Base-by-base conservation (phyloP, 345 rosid species). In the Conringia planisiliqua region DNA sequence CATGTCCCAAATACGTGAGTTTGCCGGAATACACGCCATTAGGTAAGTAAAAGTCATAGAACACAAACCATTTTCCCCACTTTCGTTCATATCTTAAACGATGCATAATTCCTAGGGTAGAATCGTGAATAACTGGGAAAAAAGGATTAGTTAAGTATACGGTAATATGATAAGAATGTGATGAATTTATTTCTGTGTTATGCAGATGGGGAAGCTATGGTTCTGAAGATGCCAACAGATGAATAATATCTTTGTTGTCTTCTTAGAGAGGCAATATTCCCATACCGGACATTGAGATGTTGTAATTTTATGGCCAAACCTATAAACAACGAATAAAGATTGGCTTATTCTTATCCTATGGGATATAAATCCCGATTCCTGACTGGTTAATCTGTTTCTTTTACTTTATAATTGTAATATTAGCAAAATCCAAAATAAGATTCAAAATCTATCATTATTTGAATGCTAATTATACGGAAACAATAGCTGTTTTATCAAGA, bases 1-100 rank as follows among this genome's bases (percentile, higher is more conserved):
- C 95, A 22, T 93, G 98, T 72, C 98, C 98, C 48, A 74, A 83
- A 66, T 93, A 89, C 71, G 83, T 93, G 66, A 88, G 96, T 82
- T 60, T 93, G 79, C 98, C 98, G 54, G 76, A 79, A 71, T 83
- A 74, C 70, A 81, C 63, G 2, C 80, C 94, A 27, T 30, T 43
- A 27, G 90, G 97, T 91, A 83, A 86, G 84, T 78, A 20, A 64
- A 63, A 22, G 17, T 42, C 57, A 68, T 51, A 16, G 10, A 67
- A 40, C 55, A 8, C 12, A 39, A 59, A 20, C 30, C 39, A n/a
- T 44, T 4, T 22, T 17, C 39, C 8, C 48, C 5, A 2, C 0
- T 47, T 14, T 58, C 27, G 48, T 36, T 60, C 48, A 29, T 62
- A 50, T 51, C 48, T 27, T 54, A 14, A 54, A 27, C 18, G n/a